Conservation (phyloP, 2,329 filamentous ascomycete species). For the Cytospora chrysosperma region DNA sequence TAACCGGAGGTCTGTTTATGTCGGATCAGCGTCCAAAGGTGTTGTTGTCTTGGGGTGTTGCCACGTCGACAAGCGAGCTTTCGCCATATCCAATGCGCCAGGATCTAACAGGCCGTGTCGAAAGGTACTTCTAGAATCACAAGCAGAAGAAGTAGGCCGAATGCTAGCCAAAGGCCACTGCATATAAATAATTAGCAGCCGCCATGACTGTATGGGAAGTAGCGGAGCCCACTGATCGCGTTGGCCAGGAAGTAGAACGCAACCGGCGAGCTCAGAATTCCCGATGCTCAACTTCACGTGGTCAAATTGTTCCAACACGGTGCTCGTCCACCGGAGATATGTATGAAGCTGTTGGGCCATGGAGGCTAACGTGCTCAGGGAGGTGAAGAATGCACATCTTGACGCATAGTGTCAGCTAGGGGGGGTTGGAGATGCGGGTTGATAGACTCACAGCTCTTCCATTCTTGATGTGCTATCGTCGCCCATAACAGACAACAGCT, state of each 20-base stretch:
- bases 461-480: conserved; percentile 30
- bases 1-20: conserved; percentile 21
- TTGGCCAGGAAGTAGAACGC: conserved; percentile 39
- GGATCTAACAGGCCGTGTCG: conserved; percentile 34
- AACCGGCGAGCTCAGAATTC: conserved; percentile 36
- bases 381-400: conserved; percentile 41
- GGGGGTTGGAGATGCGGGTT: not conserved
- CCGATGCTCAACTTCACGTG: conserved; percentile 36
- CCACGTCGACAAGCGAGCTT: conserved; percentile 2
- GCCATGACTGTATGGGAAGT: too few species aligned
- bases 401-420: conserved; percentile 13
- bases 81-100: conserved; percentile 37
- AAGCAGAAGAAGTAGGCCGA: conserved; percentile 38
- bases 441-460: conserved; percentile 40
- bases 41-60: conserved; percentile 18
- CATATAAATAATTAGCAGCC: not conserved
- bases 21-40: conserved; percentile 23
- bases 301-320: conserved; percentile 41
- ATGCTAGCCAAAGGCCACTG: conserved; percentile 41
- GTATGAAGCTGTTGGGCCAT: conserved; percentile 44
- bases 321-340: conserved; percentile 38
- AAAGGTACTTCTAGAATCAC: conserved; percentile 43
- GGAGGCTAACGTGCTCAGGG: conserved; percentile 38
- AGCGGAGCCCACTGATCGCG: conserved; percentile 36
- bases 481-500: conserved; percentile 20